Percentiles rank a stretch among this genome's conserved stretches.
phyloP scores from a whole-genome alignment of 2,329 filamentous ascomycete species.

The Drechmeria coniospora region DNA sequence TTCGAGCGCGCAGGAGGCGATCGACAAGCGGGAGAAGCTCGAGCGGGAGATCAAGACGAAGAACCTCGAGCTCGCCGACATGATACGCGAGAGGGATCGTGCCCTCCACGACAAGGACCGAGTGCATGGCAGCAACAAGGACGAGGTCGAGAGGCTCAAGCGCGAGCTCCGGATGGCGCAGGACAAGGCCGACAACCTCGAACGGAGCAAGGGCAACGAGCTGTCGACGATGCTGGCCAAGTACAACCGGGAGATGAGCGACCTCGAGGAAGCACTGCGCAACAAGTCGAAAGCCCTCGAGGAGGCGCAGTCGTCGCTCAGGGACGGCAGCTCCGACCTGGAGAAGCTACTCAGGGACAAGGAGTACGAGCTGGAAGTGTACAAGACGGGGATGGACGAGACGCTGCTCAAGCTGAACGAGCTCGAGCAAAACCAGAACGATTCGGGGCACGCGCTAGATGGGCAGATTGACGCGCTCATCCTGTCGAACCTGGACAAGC shows the following conservation, averaged over 20 bases:
- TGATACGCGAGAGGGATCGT: conserved; percentile 93
- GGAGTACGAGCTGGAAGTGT: conserved; percentile 94
- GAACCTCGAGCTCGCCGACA: conserved; percentile 95
- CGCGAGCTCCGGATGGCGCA: conserved; percentile 84
- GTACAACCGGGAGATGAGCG: conserved; percentile 93
- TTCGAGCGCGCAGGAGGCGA: conserved; percentile 90
- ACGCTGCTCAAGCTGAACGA: conserved; percentile 86
- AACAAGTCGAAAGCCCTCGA: conserved; percentile 81
- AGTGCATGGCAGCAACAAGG: conserved; percentile 69
- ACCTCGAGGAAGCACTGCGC: conserved; percentile 81
- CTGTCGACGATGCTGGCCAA: conserved; percentile 87
- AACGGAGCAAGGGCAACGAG: conserved; percentile 87
- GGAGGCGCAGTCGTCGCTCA: conserved; percentile 61
- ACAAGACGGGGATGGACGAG: conserved; percentile 96
- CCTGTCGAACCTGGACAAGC: conserved; percentile 74
- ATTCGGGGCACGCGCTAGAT: conserved; percentile 67
- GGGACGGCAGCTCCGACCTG: conserved; percentile 71
- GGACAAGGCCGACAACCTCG: conserved; percentile 81
- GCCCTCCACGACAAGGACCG: conserved; percentile 89
- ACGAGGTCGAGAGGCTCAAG: conserved; percentile 88
- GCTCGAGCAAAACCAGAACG: conserved; percentile 58
- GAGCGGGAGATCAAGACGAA: conserved; percentile 98
- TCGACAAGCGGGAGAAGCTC: conserved; percentile 84
- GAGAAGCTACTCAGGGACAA: conserved; percentile 80
- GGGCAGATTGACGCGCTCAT: conserved; percentile 84